phyloP scores from a whole-genome alignment of 129 eudicot species.

The Sambucus nigra region DNA sequence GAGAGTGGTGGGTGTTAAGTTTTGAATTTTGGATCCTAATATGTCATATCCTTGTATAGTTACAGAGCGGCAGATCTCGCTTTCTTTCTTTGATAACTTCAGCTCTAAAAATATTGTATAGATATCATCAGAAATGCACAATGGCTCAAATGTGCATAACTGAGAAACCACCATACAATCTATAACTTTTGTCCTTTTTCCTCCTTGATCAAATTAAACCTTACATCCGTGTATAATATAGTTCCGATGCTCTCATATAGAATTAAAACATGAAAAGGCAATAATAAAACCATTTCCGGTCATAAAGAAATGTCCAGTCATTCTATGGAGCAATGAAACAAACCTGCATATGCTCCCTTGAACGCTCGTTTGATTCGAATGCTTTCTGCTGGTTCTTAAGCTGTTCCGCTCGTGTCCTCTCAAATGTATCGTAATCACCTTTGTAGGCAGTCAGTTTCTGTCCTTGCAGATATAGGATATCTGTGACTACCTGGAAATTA shows the following conservation, averaged over 20 bases:
- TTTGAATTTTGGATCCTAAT: neutral
- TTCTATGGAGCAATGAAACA: constrained; percentile 6
- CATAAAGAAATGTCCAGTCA: constrained; percentile 2
- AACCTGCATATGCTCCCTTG: constrained; percentile 98
- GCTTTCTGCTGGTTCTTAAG: constrained; percentile 86
- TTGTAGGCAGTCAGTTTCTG: constrained; percentile 69
- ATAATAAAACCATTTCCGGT: constrained; percentile 6
- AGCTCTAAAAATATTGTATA: too few relatives aligned
- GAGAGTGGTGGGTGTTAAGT: too few relatives aligned
- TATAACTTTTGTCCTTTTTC: too few relatives aligned
- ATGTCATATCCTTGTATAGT: neutral
- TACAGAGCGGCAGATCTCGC: too few relatives aligned
- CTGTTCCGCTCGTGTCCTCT: constrained; percentile 89
- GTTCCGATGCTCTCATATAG: constrained; percentile 5
- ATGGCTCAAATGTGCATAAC: too few relatives aligned
- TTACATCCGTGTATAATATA: too few relatives aligned
- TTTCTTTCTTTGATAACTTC: too few relatives aligned
- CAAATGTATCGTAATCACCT: constrained; percentile 94
- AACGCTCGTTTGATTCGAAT: constrained; percentile 80
- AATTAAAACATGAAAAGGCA: constrained; percentile 1
- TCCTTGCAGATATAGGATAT: constrained; percentile 85
- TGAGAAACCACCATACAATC: too few relatives aligned
- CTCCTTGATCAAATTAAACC: too few relatives aligned
- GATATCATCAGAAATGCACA: too few relatives aligned
- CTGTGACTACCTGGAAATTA: constrained; percentile 69